Conservation (phyloP, 2,329 filamentous ascomycete genomes). For the Xenosphaeropsis pyriputrescens region DNA sequence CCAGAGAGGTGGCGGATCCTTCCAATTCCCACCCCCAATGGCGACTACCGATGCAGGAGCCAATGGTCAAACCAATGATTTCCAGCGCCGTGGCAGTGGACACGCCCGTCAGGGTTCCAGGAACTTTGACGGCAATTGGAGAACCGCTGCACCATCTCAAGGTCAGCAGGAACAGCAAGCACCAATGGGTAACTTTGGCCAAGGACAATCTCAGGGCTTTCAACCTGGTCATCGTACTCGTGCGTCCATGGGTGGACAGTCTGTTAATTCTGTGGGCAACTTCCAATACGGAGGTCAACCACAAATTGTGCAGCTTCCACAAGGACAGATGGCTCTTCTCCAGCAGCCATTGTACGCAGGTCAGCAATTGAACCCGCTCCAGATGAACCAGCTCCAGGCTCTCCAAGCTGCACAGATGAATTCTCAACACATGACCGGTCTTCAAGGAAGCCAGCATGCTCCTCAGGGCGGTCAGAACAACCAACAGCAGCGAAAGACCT, state of each 20-base stretch:
- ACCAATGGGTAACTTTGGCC: conserved; percentile 48
- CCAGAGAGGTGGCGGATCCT: conserved; percentile 51
- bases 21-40: conserved; percentile 49
- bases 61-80: conserved; percentile 36
- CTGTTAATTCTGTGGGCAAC: conserved; percentile 65
- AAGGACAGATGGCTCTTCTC: conserved; percentile 72
- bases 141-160: conserved; percentile 49
- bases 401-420: conserved; percentile 80
- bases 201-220: conserved; percentile 66
- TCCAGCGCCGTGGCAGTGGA: conserved; percentile 59
- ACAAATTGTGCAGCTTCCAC: conserved; percentile 72
- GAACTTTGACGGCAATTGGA: conserved; percentile 98
- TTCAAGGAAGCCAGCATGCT: conserved; percentile 59
- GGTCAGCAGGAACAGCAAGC: conserved; percentile 31
- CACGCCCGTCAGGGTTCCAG: conserved; percentile 75
- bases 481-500: conserved; percentile 89
- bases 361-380: conserved; percentile 79
- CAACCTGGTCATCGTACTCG: conserved; percentile 85
- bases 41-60: conserved; percentile 34
- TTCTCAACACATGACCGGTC: conserved; percentile 56
- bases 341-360: conserved; percentile 62
- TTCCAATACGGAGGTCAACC: conserved; percentile 86
- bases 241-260: conserved; percentile 65
- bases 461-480: conserved; percentile 57
- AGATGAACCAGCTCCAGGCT: conserved; percentile 81